Evolutionary conservation across 306 rosid genomes (phyloP), one percentile per base, ranked within the genome.

Genomic region (Cotoneaster glaucophyllus): DNA sequence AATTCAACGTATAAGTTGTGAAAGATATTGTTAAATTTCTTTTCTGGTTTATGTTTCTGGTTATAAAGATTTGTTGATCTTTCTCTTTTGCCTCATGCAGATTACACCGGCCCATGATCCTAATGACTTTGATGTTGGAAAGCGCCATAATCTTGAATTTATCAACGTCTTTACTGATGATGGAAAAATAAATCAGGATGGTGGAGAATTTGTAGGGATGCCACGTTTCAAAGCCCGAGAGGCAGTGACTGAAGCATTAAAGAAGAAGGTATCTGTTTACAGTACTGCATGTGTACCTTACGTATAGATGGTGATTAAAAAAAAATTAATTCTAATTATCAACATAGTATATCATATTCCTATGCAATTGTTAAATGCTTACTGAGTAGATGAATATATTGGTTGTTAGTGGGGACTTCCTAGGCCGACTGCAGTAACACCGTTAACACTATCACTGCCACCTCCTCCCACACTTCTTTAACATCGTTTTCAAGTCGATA

Each of bases 81-180:
- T 75, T 71, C 62, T 82, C 71, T 79, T 41, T 59, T 68, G 69
- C 45, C 67, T 71, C 75, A 72, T 84, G 86, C 90, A 95, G 98
- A 95, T 95, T 78, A 92, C 99, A 78, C 99, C 97, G 4, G 99
- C 99, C 63, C 99, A 95, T 87, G 99, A 92, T 88, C 97, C 98
- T 12, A 95, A 95, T 78, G 99, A 95, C 82, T 95, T 95, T 83
- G 92, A 88, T 69, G 97, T 95, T 76, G 98, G 98, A 73, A 90
- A 87, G 78, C 93, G 96, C 21, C 96, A 95, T 86, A 87, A 84
- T 44, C 96, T 92, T 78, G 93, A 89, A 48, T 90, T 88, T 74
- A 88, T 95, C 74, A 95, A 87, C 63, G 83, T 92, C 81, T 86
- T 95, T 80, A 90, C 92, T 4, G 97, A 92, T 53, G 97, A 95